Conservation (phyloP, 176 grass and related monocot genomes). For the Avena atlantica region DNA sequence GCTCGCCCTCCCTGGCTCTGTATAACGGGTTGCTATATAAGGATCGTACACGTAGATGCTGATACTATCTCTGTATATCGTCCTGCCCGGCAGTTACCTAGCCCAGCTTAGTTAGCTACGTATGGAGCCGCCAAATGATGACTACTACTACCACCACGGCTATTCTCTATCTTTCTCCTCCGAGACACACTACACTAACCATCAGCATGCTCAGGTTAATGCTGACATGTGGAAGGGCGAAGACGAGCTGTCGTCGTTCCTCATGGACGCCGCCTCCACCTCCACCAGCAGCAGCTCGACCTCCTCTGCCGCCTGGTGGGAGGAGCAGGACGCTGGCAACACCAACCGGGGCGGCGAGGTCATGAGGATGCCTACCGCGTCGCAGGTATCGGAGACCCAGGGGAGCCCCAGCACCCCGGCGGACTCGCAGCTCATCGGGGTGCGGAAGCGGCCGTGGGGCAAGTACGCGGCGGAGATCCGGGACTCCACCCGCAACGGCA, state of each 20-base stretch:
- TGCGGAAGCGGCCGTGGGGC: conserved; percentile 64
- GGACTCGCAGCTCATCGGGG: conserved; percentile 33
- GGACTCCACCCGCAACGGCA: conserved; percentile 46
- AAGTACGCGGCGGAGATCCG: conserved; percentile 69
- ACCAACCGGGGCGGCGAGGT: not conserved
- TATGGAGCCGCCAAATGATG: conserved; percentile 5
- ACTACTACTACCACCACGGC: not conserved
- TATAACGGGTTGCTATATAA: not conserved
- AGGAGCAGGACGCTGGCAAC: not conserved
- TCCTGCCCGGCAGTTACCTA: not conserved
- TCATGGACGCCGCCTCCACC: not conserved
- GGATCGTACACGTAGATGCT: conserved; percentile 10
- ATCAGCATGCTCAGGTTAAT: not conserved
- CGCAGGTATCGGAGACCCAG: not conserved
- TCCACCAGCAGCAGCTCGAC: not conserved
- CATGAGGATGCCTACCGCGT: not conserved
- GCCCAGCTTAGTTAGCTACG: not conserved
- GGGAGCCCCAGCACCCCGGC: not conserved
- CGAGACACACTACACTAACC: not conserved
- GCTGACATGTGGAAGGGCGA: not conserved
- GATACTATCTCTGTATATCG: not conserved
- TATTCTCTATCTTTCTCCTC: not conserved
- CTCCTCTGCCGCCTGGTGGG: conserved; percentile 1
- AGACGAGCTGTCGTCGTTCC: not conserved
- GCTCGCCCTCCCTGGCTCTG: not conserved